Percentiles rank a stretch among this genome's conserved stretches.
Conservation (phyloP, 345 rosid genomes). For the Pistacia vera region DNA sequence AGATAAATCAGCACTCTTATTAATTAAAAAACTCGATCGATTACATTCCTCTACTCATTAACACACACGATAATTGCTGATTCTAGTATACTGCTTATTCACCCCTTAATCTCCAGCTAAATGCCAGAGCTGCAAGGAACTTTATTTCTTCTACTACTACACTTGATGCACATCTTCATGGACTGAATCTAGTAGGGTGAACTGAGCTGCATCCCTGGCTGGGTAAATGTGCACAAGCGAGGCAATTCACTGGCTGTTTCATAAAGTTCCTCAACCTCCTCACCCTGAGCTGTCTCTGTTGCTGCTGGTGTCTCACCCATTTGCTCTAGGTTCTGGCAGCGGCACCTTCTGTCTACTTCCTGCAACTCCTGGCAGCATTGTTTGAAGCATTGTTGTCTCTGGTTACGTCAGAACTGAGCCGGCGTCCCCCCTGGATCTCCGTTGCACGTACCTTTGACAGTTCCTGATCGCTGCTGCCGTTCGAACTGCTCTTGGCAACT, state of each 20-base stretch:
- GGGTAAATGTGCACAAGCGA: slow-evolving; percentile 14
- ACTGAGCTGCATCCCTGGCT: slow-evolving; percentile 16
- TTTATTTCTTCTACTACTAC: background rate
- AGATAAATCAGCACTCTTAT: too few relatives aligned
- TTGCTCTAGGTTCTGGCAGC: slow-evolving; percentile 30
- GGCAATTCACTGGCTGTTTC: slow-evolving; percentile 19
- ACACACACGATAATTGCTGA: slow-evolving; percentile 21
- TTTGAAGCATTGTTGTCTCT: background rate
- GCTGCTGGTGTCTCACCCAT: slow-evolving; percentile 8
- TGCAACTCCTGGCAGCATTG: slow-evolving; percentile 37
- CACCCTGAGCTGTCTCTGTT: background rate
- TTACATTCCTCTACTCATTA: background rate
- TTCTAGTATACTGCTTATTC: background rate
- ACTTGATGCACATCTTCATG: background rate
- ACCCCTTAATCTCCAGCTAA: background rate
- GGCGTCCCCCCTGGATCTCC: background rate
- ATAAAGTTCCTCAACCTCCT: background rate
- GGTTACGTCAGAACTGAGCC: background rate
- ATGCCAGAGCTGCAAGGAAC: background rate
- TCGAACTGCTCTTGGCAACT: slow-evolving; percentile 25
- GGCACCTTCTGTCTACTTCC: slow-evolving; percentile 26
- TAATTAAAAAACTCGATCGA: background rate
- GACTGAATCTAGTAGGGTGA: background rate
- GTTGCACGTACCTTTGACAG: slow-evolving; percentile 36
- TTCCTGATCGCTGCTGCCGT: slow-evolving; percentile 31